phyloP scores from a whole-genome alignment of 2,329 filamentous ascomycete genomes.

The Clarireedia homoeocarpa region DNA sequence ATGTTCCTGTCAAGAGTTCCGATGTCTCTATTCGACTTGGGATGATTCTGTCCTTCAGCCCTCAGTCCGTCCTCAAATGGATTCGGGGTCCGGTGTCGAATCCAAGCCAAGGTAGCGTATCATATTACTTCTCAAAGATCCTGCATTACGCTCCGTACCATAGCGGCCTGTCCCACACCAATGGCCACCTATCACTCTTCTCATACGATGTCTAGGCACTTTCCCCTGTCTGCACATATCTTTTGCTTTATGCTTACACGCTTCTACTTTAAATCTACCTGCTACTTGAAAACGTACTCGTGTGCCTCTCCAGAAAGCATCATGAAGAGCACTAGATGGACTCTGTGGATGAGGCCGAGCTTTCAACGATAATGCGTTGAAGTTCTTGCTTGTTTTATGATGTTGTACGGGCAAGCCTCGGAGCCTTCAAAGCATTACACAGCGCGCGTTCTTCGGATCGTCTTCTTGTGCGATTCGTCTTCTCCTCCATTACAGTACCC shows the following conservation, averaged over 20 bases:
- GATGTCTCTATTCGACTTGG: background rate
- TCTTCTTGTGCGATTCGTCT: background rate
- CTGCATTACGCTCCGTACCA: background rate
- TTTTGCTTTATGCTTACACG: no score
- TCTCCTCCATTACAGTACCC: background rate
- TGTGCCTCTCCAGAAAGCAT: background rate
- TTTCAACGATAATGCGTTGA: slow-evolving; percentile 4
- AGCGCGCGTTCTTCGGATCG: background rate
- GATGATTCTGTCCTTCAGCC: background rate
- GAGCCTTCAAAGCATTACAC: background rate
- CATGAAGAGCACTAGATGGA: background rate
- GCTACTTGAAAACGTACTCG: background rate
- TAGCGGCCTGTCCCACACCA: background rate
- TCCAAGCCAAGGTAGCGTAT: background rate
- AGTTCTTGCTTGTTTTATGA: slow-evolving; percentile 4
- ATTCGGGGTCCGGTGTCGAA: background rate
- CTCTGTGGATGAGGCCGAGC: background rate
- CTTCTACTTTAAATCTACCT: no score
- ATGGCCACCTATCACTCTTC: background rate
- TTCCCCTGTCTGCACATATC: background rate
- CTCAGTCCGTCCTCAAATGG: background rate
- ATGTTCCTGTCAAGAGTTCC: background rate
- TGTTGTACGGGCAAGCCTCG: background rate
- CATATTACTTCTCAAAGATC: background rate
- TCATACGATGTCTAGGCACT: background rate